phyloP scores from a whole-genome alignment of 495 filamentous ascomycete species.

The Niebla homalea region DNA sequence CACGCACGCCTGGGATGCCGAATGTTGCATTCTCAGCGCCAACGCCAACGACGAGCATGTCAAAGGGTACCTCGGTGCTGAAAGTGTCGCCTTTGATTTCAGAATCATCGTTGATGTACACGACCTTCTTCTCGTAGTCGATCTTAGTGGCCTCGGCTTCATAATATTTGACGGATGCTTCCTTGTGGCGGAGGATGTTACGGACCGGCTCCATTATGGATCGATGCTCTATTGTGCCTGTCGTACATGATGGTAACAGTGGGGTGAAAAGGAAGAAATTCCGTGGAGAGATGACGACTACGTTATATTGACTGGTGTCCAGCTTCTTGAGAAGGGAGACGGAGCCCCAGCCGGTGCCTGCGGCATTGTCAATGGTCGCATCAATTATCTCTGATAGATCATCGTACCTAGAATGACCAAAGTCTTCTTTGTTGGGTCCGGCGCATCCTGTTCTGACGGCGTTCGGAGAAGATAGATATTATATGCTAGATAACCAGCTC shows the following conservation, averaged over 20 bases:
- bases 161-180: slow-evolving; percentile 84
- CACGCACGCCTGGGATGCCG: slow-evolving; percentile 87
- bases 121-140: slow-evolving; percentile 78
- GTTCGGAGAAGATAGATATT: slow-evolving; percentile 68
- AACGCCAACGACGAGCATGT: slow-evolving; percentile 95
- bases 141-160: slow-evolving; percentile 97
- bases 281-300: slow-evolving; percentile 83
- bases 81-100: slow-evolving; percentile 76
- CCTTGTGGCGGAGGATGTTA: slow-evolving; percentile 87
- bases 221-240: slow-evolving; percentile 92
- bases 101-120: slow-evolving; percentile 81
- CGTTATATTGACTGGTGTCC: slow-evolving; percentile 97
- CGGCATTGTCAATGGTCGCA: slow-evolving; percentile 9
- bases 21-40: slow-evolving; percentile 98
- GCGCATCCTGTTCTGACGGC: slow-evolving; percentile 64
- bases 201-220: slow-evolving; percentile 99
- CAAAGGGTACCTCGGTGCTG: slow-evolving; percentile 85
- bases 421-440: slow-evolving; percentile 89
- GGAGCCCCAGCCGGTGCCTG: slow-evolving; percentile 92
- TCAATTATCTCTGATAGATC: not conserved
- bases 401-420: slow-evolving; percentile 83
- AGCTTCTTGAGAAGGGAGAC: slow-evolving; percentile 96
- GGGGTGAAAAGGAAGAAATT: slow-evolving; percentile 99
- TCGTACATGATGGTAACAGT: slow-evolving; percentile 90
- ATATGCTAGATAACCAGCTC: slow-evolving; percentile 60